phyloP scores from a whole-genome alignment of 73 alveolate genomes.

The Blepharisma japonicum region DNA sequence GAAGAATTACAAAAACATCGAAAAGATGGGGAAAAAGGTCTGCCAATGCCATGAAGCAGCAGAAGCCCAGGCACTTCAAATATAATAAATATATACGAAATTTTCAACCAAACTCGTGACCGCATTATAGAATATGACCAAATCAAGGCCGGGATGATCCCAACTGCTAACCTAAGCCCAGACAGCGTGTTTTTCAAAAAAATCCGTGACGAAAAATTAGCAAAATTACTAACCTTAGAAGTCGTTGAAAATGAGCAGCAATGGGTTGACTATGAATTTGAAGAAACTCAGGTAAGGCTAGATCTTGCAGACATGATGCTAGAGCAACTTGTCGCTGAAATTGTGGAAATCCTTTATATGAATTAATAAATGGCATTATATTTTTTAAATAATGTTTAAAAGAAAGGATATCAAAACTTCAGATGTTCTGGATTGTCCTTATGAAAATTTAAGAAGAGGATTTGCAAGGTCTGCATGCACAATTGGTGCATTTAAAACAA shows the following conservation, averaged over 20 bases:
- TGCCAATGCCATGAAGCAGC: slow-evolving; percentile 80
- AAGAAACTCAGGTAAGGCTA: slow-evolving; percentile 65
- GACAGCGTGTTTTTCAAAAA: slow-evolving; percentile 59
- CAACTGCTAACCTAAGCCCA: background rate
- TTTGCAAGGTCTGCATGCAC: no score
- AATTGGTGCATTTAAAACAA: no score
- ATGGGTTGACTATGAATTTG: slow-evolving; percentile 70
- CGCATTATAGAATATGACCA: slow-evolving; percentile 47
- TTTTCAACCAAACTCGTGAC: slow-evolving; percentile 47
- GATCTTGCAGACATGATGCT: slow-evolving; percentile 70
- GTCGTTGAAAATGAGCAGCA: slow-evolving; percentile 49
- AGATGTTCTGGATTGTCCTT: no score
- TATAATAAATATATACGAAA: slow-evolving; percentile 36
- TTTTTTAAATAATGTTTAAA: no score
- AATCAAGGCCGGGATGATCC: background rate
- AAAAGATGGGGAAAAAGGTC: slow-evolving; percentile 73
- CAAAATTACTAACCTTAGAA: slow-evolving; percentile 60
- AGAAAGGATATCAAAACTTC: no score
- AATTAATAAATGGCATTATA: background rate
- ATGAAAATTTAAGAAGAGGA: no score
- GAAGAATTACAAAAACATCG: slow-evolving; percentile 75
- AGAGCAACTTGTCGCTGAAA: slow-evolving; percentile 64
- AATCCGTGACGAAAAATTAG: slow-evolving; percentile 66
- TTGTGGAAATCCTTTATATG: slow-evolving; percentile 28
- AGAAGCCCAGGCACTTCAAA: slow-evolving; percentile 36